phyloP scores from a whole-genome alignment of 1,284 basidiomycete species.

The Puccinia triticina region DNA sequence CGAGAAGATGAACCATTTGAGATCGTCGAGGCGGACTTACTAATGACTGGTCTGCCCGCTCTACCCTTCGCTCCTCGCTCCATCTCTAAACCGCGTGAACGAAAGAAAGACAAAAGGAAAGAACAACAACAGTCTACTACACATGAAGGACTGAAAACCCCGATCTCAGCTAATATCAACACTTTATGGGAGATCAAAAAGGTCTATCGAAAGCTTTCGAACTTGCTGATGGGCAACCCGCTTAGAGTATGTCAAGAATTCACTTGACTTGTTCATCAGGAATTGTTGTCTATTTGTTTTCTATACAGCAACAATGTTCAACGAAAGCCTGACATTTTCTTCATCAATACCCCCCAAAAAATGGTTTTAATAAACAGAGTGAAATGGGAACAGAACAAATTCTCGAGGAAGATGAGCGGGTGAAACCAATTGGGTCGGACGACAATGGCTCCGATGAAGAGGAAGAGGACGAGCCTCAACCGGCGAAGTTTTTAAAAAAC shows the following conservation, averaged over 20 bases:
- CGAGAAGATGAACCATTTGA: conserved; percentile 40
- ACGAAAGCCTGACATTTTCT: neutral
- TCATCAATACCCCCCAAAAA: too few species aligned
- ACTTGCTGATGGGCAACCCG: conserved; percentile 30
- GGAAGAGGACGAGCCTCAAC: conserved; percentile 39
- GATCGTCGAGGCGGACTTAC: conserved; percentile 12
- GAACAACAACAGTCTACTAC: neutral
- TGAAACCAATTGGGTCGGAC: conserved; percentile 11
- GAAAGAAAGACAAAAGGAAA: conserved; percentile 31
- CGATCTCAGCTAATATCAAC: conserved; percentile 36
- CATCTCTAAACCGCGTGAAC: conserved; percentile 4
- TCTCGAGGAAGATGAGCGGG: conserved; percentile 23
- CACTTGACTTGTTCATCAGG: neutral
- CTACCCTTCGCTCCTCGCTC: conserved; percentile 40
- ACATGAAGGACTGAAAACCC: conserved; percentile 27
- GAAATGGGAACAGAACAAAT: conserved; percentile 13
- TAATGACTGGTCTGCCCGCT: conserved; percentile 27
- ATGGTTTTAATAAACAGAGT: neutral
- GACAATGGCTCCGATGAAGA: conserved; percentile 26
- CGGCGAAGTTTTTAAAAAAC: conserved; percentile 10
- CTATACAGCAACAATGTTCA: neutral
- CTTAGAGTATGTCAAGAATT: conserved; percentile 11
- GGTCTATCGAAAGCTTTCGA: conserved; percentile 33
- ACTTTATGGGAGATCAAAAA: conserved; percentile 50
- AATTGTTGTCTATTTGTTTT: neutral